These are phyloP conservation scores for Lotmaria passim DNA, from an alignment of 208 protist genomes.

Conservation along the genomic window DNA sequence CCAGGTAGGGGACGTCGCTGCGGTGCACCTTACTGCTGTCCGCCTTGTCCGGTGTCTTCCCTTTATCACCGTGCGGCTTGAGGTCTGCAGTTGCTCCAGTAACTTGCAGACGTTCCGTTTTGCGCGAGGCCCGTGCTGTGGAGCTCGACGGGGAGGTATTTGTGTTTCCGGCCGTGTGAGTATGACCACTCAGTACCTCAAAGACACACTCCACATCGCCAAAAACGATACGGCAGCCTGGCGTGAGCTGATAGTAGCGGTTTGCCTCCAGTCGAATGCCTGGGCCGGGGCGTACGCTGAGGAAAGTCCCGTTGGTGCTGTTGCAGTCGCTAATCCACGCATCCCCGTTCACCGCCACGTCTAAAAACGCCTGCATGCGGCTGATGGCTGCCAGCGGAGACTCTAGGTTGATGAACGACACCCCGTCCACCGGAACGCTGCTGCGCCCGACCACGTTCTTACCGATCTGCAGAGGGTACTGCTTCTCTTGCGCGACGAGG, in stretches of 20 bases:
- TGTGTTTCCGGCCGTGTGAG: background rate
- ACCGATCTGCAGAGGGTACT: conserved; percentile 49
- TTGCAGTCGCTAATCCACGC: conserved; percentile 85
- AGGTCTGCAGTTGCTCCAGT: background rate
- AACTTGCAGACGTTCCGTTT: conserved; percentile 13
- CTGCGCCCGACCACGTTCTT: conserved; percentile 83
- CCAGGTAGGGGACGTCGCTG: conserved; percentile 20
- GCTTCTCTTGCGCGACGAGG: conserved; percentile 21
- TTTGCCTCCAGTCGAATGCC: conserved; percentile 69
- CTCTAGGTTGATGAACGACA: conserved; percentile 73
- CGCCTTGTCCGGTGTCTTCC: background rate
- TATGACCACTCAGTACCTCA: conserved; percentile 11
- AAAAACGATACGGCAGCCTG: conserved; percentile 72
- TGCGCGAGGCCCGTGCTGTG: conserved; percentile 6
- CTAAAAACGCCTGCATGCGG: conserved; percentile 81
- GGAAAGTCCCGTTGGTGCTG: conserved; percentile 88
- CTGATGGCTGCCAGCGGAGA: conserved; percentile 70
- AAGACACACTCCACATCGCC: conserved; percentile 73
- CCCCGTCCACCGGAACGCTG: conserved; percentile 45
- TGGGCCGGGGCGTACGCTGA: conserved; percentile 51
- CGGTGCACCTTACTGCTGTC: background rate
- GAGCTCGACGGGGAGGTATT: background rate
- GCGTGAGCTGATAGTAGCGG: conserved; percentile 79
- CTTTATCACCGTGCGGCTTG: background rate
- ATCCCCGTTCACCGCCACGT: conserved; percentile 79